These are phyloP conservation scores for Tricladium varicosporioides DNA, from an alignment of 2,329 filamentous ascomycete genomes.

Conservation along the genomic window DNA sequence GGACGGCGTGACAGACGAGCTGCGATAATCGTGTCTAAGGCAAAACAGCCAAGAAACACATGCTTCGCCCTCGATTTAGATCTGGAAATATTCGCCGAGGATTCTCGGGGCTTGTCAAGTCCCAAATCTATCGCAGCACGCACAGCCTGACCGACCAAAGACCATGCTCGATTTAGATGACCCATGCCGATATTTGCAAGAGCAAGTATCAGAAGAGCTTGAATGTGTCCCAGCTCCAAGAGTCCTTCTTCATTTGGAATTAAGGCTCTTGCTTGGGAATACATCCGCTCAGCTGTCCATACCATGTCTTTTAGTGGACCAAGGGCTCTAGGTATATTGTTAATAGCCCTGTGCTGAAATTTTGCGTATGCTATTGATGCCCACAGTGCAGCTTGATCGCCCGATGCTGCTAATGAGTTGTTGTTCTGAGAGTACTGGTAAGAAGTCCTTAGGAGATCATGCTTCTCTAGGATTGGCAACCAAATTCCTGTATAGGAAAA, in stretches of 20 bases:
- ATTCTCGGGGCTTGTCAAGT: conserved; percentile 34
- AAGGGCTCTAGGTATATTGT: conserved; percentile 28
- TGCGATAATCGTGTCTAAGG: conserved; percentile 59
- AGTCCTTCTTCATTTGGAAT: conserved; percentile 48
- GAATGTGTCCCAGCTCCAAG: conserved; percentile 51
- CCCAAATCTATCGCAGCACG: conserved; percentile 48
- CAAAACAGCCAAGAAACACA: conserved; percentile 56
- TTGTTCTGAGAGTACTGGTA: conserved; percentile 32
- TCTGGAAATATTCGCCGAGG: conserved; percentile 21
- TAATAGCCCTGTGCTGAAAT: conserved; percentile 42
- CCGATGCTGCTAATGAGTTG: conserved; percentile 12
- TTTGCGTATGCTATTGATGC: conserved; percentile 56
- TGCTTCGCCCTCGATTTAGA: conserved; percentile 37
- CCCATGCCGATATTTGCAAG: conserved; percentile 61
- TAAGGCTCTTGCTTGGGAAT: conserved; percentile 47
- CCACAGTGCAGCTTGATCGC: conserved; percentile 59
- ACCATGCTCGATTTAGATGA: conserved; percentile 58
- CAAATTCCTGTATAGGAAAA: conserved; percentile 75
- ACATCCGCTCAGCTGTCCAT: conserved; percentile 42
- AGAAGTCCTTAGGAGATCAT: conserved; percentile 37
- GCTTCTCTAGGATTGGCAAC: conserved; percentile 71
- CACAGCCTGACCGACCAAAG: conserved; percentile 63
- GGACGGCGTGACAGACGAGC: conserved; percentile 48
- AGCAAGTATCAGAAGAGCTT: conserved; percentile 56
- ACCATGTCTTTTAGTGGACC: conserved; percentile 22